Base-by-base conservation (phyloP, 768 basidiomycete genomes). In the Termitomyces sp. region DNA sequence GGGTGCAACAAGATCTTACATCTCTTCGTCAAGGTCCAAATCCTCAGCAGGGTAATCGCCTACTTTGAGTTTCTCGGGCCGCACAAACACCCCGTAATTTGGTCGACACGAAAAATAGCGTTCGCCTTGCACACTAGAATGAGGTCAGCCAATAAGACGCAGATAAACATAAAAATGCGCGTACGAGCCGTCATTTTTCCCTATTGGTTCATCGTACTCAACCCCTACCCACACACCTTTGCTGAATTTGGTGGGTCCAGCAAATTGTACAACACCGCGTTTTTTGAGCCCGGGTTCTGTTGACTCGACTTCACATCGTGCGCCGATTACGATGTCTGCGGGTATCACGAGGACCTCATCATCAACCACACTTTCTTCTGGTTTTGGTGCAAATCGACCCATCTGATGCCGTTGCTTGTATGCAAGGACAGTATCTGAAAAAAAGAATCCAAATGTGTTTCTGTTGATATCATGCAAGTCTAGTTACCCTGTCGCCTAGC, bases 171-270 rank as follows among this genome's bases (percentile, higher is more conserved):
- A 50, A 55, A 53, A 56, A 43, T 50, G 16, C 9, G 85, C 94
- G 73, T 68, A 96, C 94, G 86, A 87, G 63, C 96, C 96, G 69
- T 98, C 90, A 60, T 95, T 94, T 75, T 95, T 98, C 11, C 96
- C 96, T 24, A 92, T 79, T 3, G 96, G 95, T 65, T 98, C 96
- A 67, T 98, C 96, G 66, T 94, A 92, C 69, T 96, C 92, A 20
- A 98, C 78, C 0, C 96, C 96, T 1, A 98, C 81, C 95, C 95
- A 98, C 0, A 84, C 71, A 0, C 87, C 81, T 58, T 79, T 82
- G 10, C 83, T 83, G 66, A 98, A 97, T 56, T 79, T 77, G 0
- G 94, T 92, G 38, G 74, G 70, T 0, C 96, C 96, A 28, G 94
- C 86, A 64, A 87, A 98, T n/a, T 86, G 79, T 43, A 98, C 87